phyloP scores from a whole-genome alignment of 495 filamentous ascomycete species.

The Tuber brumale region DNA sequence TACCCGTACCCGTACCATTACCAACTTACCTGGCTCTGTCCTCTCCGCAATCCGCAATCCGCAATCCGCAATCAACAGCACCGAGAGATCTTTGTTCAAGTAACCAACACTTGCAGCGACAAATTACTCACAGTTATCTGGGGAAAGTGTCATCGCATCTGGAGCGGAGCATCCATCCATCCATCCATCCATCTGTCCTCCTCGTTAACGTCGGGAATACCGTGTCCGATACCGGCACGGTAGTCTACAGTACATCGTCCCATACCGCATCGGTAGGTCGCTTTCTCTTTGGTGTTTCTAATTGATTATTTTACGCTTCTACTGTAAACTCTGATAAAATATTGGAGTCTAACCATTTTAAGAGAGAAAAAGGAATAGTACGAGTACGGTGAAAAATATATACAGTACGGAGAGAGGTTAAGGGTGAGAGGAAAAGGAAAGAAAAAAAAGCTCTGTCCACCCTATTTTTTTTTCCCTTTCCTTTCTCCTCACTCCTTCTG shows the following conservation, averaged over 20 bases:
- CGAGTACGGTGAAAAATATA: not conserved
- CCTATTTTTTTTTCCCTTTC: not conserved
- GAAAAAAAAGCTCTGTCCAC: not conserved
- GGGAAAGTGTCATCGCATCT: not conserved
- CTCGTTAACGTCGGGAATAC: not conserved
- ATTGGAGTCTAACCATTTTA: not conserved
- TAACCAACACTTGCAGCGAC: not conserved
- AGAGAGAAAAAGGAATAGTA: not conserved
- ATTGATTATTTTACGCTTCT: not conserved
- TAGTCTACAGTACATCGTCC: not conserved
- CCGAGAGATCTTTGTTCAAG: not conserved
- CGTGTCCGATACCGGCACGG: not conserved
- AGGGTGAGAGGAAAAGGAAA: not conserved
- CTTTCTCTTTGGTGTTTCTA: not conserved
- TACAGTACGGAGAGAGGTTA: not conserved
- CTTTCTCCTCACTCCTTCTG: slow-evolving; percentile 30
- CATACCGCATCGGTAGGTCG: not conserved
- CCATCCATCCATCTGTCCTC: not conserved
- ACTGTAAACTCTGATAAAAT: not conserved
- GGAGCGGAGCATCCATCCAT: not conserved
- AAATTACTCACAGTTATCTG: not conserved
- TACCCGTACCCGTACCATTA: not conserved
- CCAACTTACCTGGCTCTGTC: not conserved
- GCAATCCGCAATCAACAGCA: not conserved
- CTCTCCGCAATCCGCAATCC: not conserved